Evolutionary conservation across 331 rosid species (phyloP), one percentile per base, ranked within the genome.

Genomic region (Arachis monticola): DNA sequence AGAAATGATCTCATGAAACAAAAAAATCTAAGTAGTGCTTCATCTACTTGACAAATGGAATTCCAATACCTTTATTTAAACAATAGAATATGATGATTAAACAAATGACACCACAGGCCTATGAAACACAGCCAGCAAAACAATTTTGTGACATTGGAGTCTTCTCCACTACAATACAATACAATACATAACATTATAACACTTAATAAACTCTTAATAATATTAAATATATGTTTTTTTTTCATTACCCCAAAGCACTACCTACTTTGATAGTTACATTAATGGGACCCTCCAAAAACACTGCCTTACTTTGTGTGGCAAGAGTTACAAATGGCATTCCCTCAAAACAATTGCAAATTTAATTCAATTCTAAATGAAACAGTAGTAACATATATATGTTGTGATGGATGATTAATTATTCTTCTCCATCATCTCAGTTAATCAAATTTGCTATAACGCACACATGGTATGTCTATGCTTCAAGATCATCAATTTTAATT

Each of bases 51-150:
- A 84, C 76, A 84, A 58, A 63, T 73, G 85, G 83, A 77, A 35
- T 75, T 70, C 13, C 63, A 77, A 60, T 81, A 61, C 70, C 66
- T 30, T 48, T 30, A 47, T 47, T 71, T 76, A 64, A 77, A 41
- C 51, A 60, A 69, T 52, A 71, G 7, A 10, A 42, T 10, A 63
- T 11, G 30, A 17, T 73, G 30, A 17, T 73, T 64, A 58, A 68
- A 73, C 30, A 72, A 84, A 84, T 56, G 77, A 81, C 83, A 71
- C 81, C 83, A 80, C 85, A 58, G 79, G 64, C 86, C 73, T 70
- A 79, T 78, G 48, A 78, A 77, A 79, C 73, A 73, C 27, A 48
- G 69, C 83, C 83, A 72, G 40, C 60, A 64, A 69, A 71, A 44
- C 71, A 74, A 67, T 61, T 4, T 73, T 35, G 78, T 78, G 86